A percentile compares a stretch with the other conserved stretches of the same genome.
These are phyloP conservation scores for Prototheca wickerhamii DNA, from an alignment of 163 green algal species.

Conservation along the genomic window DNA sequence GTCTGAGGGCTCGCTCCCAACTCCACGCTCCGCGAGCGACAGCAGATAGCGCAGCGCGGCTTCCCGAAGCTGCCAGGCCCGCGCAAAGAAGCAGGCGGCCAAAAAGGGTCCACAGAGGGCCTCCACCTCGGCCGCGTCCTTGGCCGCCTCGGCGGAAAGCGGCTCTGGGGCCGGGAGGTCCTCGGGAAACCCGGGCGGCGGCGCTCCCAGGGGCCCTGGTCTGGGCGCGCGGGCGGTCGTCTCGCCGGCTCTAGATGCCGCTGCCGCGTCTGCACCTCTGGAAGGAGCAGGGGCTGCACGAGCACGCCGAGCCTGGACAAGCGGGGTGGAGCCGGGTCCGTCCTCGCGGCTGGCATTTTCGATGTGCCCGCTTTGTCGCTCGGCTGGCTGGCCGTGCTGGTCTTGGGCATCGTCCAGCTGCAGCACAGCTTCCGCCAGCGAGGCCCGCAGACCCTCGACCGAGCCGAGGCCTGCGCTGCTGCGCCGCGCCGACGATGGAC, in stretches of 20 bases:
- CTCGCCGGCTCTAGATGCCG: neutral
- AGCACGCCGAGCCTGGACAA: no score
- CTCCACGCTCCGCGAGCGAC: neutral
- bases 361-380: neutral
- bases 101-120: constrained; percentile 61
- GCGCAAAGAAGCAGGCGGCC: constrained; percentile 51
- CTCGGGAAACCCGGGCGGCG: constrained; percentile 42
- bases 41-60: constrained; percentile 36
- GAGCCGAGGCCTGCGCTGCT: no score
- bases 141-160: constrained; percentile 33
- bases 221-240: neutral
- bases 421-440: neutral
- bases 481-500: no score
- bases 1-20: constrained; percentile 9
- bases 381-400: no score
- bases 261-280: no score
- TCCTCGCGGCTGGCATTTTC: no score
- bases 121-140: constrained; percentile 52
- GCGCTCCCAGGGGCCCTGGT: neutral
- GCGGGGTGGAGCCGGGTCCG: no score
- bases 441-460: neutral
- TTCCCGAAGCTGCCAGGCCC: constrained; percentile 80
- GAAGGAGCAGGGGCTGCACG: no score
- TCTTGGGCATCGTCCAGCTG: neutral
- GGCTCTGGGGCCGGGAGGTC: constrained; percentile 59